Conservation (phyloP, 106 monocot species). For the Allium sativum region DNA sequence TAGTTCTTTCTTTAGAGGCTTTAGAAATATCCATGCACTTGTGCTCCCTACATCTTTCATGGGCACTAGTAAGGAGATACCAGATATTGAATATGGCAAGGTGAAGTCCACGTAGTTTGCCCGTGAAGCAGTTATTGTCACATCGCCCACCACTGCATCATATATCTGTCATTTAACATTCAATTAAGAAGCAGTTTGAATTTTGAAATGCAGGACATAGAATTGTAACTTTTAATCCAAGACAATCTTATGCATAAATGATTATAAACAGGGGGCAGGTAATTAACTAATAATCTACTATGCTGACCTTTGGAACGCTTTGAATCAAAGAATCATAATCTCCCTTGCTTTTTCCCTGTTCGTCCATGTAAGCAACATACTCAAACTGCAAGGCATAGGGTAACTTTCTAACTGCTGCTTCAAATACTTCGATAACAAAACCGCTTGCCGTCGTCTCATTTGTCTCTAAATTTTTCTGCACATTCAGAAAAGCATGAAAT, state of each 20-base stretch:
- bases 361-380: constrained; percentile 6
- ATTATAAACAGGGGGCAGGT: no score
- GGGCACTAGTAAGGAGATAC: constrained; percentile 38
- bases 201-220: no score
- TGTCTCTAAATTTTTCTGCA: constrained; percentile 14
- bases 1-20: constrained; percentile 15
- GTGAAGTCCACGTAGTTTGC: constrained; percentile 39
- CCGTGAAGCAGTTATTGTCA: constrained; percentile 28
- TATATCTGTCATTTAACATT: constrained; percentile 16
- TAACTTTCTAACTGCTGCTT: constrained; percentile 33
- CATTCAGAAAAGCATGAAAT: constrained; percentile 31
- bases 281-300: no score
- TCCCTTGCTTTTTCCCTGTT: constrained; percentile 1
- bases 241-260: no score
- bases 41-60: constrained; percentile 11
- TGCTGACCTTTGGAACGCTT: no score
- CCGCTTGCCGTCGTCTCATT: constrained; percentile 27
- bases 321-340: constrained; percentile 11
- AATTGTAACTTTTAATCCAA: no score
- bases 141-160: constrained; percentile 32
- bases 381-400: constrained; percentile 47
- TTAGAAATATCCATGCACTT: constrained; percentile 18
- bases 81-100: constrained; percentile 32
- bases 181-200: no score
- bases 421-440: constrained; percentile 57